A percentile compares a stretch with the other conserved stretches of the same genome.
These are phyloP conservation scores for Bruguiera parviflora DNA, from an alignment of 345 rosid genomes.

Conservation along the genomic window DNA sequence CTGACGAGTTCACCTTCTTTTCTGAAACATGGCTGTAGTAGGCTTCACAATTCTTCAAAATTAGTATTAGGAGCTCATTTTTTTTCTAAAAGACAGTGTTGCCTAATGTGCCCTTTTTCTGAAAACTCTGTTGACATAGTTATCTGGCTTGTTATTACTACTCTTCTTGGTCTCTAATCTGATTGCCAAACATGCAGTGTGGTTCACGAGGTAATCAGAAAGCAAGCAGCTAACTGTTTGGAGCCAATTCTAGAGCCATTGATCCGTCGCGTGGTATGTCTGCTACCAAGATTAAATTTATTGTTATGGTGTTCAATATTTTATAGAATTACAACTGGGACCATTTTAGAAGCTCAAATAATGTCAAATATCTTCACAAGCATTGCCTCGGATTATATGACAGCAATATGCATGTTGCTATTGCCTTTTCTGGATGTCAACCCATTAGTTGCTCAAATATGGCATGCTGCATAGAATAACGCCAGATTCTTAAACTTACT, in stretches of 20 bases:
- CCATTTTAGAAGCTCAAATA: background rate
- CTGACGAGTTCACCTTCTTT: background rate
- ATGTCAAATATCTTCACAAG: background rate
- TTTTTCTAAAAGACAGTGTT: background rate
- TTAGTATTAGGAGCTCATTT: background rate
- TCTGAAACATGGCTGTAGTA: background rate
- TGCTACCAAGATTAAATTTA: background rate
- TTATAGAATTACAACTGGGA: background rate
- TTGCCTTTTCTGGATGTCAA: slow-evolving; percentile 1
- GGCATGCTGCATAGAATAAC: background rate
- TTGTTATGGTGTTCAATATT: background rate
- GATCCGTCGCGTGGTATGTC: slow-evolving; percentile 89
- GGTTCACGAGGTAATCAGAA: slow-evolving; percentile 85
- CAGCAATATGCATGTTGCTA: background rate
- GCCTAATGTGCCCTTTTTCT: background rate
- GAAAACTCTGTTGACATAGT: background rate
- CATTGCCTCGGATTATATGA: background rate
- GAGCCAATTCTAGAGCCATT: slow-evolving; percentile 93
- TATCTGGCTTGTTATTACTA: background rate
- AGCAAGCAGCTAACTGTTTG: slow-evolving; percentile 60
- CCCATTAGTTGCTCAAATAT: background rate
- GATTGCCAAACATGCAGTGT: slow-evolving; percentile 49
- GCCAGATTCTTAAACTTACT: background rate
- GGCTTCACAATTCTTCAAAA: background rate
- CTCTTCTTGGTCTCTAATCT: slow-evolving; percentile 17